Conservation (phyloP, 352 stramenopile species). For the Blastocystis sp. region DNA sequence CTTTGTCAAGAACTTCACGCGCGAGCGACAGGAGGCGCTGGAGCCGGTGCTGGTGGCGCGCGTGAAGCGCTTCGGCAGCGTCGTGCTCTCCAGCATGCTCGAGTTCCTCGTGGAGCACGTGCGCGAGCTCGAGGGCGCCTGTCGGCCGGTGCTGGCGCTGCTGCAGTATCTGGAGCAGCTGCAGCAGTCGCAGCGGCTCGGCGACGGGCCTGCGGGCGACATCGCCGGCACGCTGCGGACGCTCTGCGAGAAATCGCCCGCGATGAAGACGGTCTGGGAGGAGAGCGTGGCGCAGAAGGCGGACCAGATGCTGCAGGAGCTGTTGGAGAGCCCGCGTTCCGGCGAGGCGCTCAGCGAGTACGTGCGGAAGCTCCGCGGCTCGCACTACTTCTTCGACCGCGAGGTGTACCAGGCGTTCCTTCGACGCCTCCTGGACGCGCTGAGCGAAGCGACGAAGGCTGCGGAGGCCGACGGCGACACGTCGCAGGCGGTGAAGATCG, state of each 20-base stretch:
- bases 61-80: not conserved
- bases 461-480: not conserved
- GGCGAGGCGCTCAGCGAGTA: not conserved
- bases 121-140: not conserved
- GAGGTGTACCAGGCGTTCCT: conserved; percentile 17
- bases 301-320: not conserved
- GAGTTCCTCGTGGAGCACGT: not conserved
- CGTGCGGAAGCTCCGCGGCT: not conserved
- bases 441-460: not conserved
- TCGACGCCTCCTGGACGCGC: not conserved
- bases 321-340: not conserved
- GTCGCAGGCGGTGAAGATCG: not conserved
- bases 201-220: not conserved
- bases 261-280: conserved; percentile 7
- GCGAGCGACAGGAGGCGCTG: not conserved
- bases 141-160: not conserved
- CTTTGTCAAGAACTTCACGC: conserved; percentile 43
- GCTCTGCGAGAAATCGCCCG: not conserved
- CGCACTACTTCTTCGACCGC: not conserved
- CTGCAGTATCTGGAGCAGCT: not conserved
- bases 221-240: not conserved
- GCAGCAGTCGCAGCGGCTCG: not conserved
- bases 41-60: not conserved
- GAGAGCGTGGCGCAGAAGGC: not conserved
- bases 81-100: not conserved